These are phyloP conservation scores for Trichophyton benhamiae DNA, from an alignment of 2,329 filamentous ascomycete species.

Conservation along the genomic window DNA sequence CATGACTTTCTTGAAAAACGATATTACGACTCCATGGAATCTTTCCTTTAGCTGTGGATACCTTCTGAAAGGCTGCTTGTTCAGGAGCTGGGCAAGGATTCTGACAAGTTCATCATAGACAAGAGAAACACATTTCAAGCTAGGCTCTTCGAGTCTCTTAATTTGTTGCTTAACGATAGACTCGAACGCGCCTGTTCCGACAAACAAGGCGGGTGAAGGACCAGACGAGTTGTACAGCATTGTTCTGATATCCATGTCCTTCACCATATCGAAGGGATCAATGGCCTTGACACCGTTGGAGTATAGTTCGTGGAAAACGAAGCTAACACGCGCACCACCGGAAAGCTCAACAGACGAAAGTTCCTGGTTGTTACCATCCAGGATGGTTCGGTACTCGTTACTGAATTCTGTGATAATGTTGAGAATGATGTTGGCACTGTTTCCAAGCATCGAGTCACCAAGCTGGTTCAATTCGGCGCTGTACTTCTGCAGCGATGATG, in stretches of 20 bases:
- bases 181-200: conserved; percentile 96
- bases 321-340: conserved; percentile 94
- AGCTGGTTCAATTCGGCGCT: conserved; percentile 65
- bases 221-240: conserved; percentile 99
- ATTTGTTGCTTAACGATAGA: conserved; percentile 98
- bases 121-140: conserved; percentile 90
- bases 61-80: conserved; percentile 78
- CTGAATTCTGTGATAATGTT: conserved; percentile 99
- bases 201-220: conserved; percentile 89
- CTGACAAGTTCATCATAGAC: conserved; percentile 96
- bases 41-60: conserved; percentile 96
- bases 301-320: conserved; percentile 98
- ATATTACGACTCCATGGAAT: conserved; percentile 81
- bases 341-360: conserved; percentile 89
- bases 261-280: conserved; percentile 93
- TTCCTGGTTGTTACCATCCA: conserved; percentile 95
- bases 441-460: conserved; percentile 88
- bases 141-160: conserved; percentile 88
- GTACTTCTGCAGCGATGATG: conserved; percentile 90
- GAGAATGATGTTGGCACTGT: conserved; percentile 89
- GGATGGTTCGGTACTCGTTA: conserved; percentile 89
- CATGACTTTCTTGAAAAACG: conserved; percentile 97
- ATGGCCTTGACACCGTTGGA: conserved; percentile 95
- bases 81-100: conserved; percentile 78
- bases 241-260: conserved; percentile 93